Percentiles rank a stretch among this genome's conserved stretches.
Evolutionary conservation across 139 green algal species (phyloP).

Genomic region (Volvox reticuliferus): DNA sequence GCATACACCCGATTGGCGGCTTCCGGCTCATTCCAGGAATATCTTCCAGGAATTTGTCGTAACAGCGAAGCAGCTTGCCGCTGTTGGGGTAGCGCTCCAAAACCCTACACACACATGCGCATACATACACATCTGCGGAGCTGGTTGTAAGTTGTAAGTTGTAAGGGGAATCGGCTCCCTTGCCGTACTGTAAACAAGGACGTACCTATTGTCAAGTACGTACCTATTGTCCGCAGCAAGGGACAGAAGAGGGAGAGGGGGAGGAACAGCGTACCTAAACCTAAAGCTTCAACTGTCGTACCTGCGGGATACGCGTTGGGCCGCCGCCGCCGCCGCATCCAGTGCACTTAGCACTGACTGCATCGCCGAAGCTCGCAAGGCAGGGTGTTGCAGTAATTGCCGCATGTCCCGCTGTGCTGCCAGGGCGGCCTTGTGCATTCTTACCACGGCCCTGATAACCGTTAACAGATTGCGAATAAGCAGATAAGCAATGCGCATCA

Average conservation of each 20-base stretch:
- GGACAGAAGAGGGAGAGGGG: too few species aligned
- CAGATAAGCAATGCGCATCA: too few species aligned
- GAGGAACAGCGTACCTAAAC: too few species aligned
- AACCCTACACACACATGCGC: neutral
- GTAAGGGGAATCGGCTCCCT: too few species aligned
- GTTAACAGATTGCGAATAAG: too few species aligned
- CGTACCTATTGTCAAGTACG: too few species aligned
- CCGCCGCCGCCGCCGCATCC: neutral
- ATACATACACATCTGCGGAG: too few species aligned
- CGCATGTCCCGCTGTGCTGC: slow-evolving; percentile 38
- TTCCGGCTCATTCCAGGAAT: slow-evolving; percentile 43
- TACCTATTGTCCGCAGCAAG: too few species aligned
- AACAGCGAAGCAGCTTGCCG: slow-evolving; percentile 54
- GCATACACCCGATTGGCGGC: slow-evolving; percentile 19
- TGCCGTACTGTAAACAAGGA: too few species aligned
- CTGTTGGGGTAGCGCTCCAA: slow-evolving; percentile 63
- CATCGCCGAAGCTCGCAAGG: neutral
- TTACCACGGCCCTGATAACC: slow-evolving; percentile 27
- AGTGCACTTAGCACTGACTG: neutral
- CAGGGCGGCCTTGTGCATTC: slow-evolving; percentile 52
- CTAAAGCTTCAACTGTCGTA: too few species aligned
- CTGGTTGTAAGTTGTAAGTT: too few species aligned
- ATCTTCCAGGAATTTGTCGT: slow-evolving; percentile 63
- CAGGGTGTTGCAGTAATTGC: slow-evolving; percentile 21
- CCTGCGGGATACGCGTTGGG: slow-evolving; percentile 34